phyloP scores from a whole-genome alignment of 768 basidiomycete species.

The Leccinum aurantiacum region DNA sequence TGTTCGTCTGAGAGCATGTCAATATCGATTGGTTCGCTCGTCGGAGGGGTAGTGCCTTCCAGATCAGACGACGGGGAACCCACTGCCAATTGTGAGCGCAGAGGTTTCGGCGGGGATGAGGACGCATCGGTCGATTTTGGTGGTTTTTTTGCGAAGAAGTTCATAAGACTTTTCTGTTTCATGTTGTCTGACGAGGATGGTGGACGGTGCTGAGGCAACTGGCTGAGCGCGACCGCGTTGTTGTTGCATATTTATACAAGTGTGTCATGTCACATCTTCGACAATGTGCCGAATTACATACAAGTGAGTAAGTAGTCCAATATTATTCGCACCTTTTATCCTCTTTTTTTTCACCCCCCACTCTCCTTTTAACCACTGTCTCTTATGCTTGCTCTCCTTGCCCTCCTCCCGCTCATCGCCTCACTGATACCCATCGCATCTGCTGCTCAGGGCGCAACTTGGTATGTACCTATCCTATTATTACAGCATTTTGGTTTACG shows the following conservation, averaged over 20 bases:
- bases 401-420: constrained; percentile 18
- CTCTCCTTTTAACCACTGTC: constrained; percentile 18
- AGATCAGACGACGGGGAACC: constrained; percentile 48
- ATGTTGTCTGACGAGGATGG: constrained; percentile 35
- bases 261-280: not conserved
- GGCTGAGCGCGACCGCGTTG: constrained; percentile 5
- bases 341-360: constrained; percentile 1
- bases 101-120: constrained; percentile 29
- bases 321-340: not conserved
- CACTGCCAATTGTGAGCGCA: constrained; percentile 41
- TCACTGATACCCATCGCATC: constrained; percentile 16
- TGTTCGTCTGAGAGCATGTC: constrained; percentile 60
- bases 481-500: not conserved
- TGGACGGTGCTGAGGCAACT: not conserved
- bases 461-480: constrained; percentile 13
- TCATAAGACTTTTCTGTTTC: constrained; percentile 75
- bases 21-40: constrained; percentile 75
- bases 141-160: constrained; percentile 54
- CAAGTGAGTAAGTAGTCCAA: not conserved
- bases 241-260: constrained; percentile 17
- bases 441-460: constrained; percentile 30
- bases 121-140: constrained; percentile 32
- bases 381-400: constrained; percentile 25
- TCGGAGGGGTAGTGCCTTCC: constrained; percentile 58
- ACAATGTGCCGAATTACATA: not conserved